A percentile compares a stretch with the other conserved stretches of the same genome.
These are phyloP conservation scores for Daldinia concentrica DNA, from an alignment of 495 filamentous ascomycete species.

Conservation along the genomic window DNA sequence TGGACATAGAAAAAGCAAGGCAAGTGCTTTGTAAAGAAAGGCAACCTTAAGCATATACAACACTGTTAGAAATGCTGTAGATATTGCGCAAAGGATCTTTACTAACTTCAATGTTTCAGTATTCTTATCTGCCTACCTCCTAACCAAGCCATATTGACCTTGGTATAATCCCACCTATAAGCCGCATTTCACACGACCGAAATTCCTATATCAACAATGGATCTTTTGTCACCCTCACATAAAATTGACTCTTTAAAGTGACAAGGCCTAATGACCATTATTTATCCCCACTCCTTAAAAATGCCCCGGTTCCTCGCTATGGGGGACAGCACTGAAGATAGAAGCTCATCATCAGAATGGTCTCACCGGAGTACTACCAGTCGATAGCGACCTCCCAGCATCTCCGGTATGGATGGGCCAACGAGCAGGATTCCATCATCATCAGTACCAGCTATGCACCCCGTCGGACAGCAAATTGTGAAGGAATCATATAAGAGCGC, in stretches of 20 bases:
- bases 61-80: background rate
- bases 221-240: slow-evolving; percentile 22
- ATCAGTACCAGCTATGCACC: slow-evolving; percentile 19
- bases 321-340: slow-evolving; percentile 29
- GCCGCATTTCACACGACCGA: slow-evolving; percentile 5
- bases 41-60: background rate
- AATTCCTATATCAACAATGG: slow-evolving; percentile 26
- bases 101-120: slow-evolving; percentile 11
- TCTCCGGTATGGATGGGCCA: slow-evolving; percentile 43
- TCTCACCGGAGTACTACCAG: slow-evolving; percentile 23
- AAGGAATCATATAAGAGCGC: slow-evolving; percentile 30
- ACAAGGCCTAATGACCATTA: slow-evolving; percentile 12
- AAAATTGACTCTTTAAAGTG: slow-evolving; percentile 1
- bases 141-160: slow-evolving; percentile 10
- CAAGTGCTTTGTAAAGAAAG: slow-evolving; percentile 21
- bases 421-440: slow-evolving; percentile 36
- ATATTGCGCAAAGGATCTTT: background rate
- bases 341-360: slow-evolving; percentile 35
- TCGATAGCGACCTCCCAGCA: slow-evolving; percentile 36
- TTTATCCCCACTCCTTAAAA: background rate
- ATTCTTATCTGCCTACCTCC: slow-evolving; percentile 1
- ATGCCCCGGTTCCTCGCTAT: slow-evolving; percentile 13
- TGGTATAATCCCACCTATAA: slow-evolving; percentile 27
- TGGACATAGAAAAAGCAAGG: background rate
- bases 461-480: slow-evolving; percentile 6